Evolutionary conservation across 78 protist genomes (phyloP).

Genomic region (Planoprotostelium fungivorum): DNA sequence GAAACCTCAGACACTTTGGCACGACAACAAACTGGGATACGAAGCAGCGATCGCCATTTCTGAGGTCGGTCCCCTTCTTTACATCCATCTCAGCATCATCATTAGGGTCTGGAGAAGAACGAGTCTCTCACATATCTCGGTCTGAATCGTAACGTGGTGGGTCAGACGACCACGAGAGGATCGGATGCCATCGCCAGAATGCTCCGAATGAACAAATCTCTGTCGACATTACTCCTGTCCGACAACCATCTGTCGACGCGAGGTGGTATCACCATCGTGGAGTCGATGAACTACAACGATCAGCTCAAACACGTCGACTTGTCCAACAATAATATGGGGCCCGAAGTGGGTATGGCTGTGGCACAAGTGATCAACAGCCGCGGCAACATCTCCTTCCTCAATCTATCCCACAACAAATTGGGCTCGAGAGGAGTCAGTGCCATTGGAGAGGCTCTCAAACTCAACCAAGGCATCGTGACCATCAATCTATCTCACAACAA

Average conservation of each 20-base stretch:
- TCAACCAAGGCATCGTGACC: background rate
- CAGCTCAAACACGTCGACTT: background rate
- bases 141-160: background rate
- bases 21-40: background rate
- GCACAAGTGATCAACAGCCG: background rate
- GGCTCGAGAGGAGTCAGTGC: background rate
- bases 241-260: background rate
- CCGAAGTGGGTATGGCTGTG: background rate
- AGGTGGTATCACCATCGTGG: background rate
- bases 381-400: background rate
- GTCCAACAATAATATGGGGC: background rate
- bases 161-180: background rate
- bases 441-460: background rate
- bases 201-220: background rate
- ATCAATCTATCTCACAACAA: background rate
- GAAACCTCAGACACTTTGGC: background rate
- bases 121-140: background rate
- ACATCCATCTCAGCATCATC: background rate
- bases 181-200: background rate
- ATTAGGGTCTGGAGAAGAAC: background rate
- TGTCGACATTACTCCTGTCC: background rate
- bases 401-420: background rate
- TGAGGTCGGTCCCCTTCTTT: background rate
- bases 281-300: background rate
- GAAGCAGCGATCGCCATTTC: background rate